phyloP scores from a whole-genome alignment of 495 filamentous ascomycete genomes.

The Stereocaulon alpinum region DNA sequence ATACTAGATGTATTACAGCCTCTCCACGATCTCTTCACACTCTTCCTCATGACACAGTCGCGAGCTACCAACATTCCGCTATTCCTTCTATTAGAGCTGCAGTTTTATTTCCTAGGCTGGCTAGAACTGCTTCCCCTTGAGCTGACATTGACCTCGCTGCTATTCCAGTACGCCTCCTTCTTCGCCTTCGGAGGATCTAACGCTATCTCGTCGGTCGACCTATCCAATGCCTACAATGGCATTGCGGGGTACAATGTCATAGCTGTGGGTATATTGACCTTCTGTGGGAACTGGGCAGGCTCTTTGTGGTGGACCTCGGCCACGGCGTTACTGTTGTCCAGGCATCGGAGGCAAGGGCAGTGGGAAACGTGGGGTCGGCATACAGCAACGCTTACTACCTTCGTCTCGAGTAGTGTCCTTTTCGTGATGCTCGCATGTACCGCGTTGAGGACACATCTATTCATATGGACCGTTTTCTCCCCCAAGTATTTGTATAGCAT shows the following conservation, averaged over 20 bases:
- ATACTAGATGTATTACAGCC: neutral
- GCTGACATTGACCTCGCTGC: conserved; percentile 50
- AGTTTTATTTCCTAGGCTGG: conserved; percentile 40
- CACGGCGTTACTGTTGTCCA: conserved; percentile 44
- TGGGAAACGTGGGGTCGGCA: conserved; percentile 33
- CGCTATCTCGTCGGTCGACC: conserved; percentile 78
- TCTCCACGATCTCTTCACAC: conserved; percentile 57
- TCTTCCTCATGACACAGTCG: conserved; percentile 82
- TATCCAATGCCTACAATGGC: conserved; percentile 78
- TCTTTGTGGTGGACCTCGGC: conserved; percentile 76
- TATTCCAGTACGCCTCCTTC: conserved; percentile 68
- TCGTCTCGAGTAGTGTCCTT: conserved; percentile 45
- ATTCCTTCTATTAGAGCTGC: conserved; percentile 60
- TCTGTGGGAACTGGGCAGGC: conserved; percentile 83
- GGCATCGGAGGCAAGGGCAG: conserved; percentile 10
- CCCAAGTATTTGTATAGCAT: conserved; percentile 91
- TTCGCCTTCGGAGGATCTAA: conserved; percentile 91
- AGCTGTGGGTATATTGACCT: conserved; percentile 69
- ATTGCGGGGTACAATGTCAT: conserved; percentile 56
- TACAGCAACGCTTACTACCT: conserved; percentile 53
- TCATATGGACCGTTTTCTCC: conserved; percentile 98
- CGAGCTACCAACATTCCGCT: conserved; percentile 73
- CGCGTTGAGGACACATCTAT: conserved; percentile 74
- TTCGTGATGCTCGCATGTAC: conserved; percentile 87
- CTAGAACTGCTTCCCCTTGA: conserved; percentile 42